These are phyloP conservation scores for Aspergillus niger DNA, from an alignment of 2,329 filamentous ascomycete genomes.

Conservation along the genomic window DNA sequence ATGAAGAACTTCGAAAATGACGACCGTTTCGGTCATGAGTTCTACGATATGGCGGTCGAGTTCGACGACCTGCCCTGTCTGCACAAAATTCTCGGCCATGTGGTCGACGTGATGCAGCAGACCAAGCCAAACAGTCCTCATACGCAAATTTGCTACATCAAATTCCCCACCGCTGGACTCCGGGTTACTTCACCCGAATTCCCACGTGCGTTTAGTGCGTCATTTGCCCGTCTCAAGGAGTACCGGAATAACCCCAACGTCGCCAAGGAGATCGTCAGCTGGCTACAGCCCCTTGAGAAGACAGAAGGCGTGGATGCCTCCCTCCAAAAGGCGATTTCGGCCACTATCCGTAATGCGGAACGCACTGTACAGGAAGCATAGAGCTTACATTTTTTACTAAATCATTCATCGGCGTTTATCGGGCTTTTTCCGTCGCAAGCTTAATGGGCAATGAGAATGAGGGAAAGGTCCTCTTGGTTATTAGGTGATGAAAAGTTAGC, in stretches of 20 bases:
- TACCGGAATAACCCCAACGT: conserved; percentile 46
- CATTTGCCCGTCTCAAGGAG: conserved; percentile 64
- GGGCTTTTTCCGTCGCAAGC: conserved; percentile 13
- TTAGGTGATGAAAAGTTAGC: conserved; percentile 26
- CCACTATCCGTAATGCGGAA: conserved; percentile 41
- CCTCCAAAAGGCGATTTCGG: conserved; percentile 54
- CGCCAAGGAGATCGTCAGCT: conserved; percentile 50
- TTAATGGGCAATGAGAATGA: conserved; percentile 6
- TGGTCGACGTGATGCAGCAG: conserved; percentile 64
- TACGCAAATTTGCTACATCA: conserved; percentile 71
- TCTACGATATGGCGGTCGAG: conserved; percentile 75
- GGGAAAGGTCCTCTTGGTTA: conserved; percentile 4
- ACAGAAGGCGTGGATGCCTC: conserved; percentile 54
- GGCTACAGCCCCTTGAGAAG: conserved; percentile 51
- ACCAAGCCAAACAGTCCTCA: conserved; percentile 62
- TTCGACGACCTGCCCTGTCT: conserved; percentile 70
- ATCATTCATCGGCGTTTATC: conserved; percentile 28
- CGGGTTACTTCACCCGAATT: conserved; percentile 68
- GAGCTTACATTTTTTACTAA: conserved; percentile 13
- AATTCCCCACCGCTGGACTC: conserved; percentile 68
- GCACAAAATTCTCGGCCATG: conserved; percentile 69
- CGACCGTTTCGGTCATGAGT: conserved; percentile 66
- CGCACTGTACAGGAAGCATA: conserved; percentile 29
- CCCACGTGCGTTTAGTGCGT: conserved; percentile 67
- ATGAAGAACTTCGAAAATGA: conserved; percentile 74